Base-by-base conservation (phyloP, 2,329 filamentous ascomycete species). In the Lachnum nothofagi region DNA sequence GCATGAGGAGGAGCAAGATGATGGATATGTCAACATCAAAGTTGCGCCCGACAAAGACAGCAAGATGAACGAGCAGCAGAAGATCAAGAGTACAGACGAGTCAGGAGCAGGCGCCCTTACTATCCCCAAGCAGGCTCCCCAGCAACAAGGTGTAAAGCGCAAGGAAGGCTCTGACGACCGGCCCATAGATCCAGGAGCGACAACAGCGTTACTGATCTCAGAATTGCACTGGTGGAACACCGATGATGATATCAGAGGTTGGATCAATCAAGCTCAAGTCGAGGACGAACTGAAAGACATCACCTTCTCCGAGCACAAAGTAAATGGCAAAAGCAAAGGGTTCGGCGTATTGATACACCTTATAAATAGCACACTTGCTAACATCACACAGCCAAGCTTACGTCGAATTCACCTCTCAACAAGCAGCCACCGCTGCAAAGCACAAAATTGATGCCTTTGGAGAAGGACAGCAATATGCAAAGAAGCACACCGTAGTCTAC, bases 321-420 rank as follows among this genome's bases (percentile, higher is more conserved):
- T 97, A 41, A 98, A 98, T 60, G 93, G 93, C 60, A 98, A 98
- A 72, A 95, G 89, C 70, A 96, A 97, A 73, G 91, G 93, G 91
- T 95, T 76, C 56, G 82, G 69, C 17, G 7, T 33, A 22, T 29
- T 37, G 12, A 33, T 14, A 9, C 16, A 10, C 5, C 14, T 24
- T 31, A 16, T 16, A 16, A 25, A 12, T 29, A 9, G 31, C 19
- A 25, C n/a, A 1, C 22, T 8, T 17, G 27, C 33, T 24, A 12
- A 39, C 16, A 38, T 25, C 12, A 40, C 37, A 23, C 16, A 64
- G 81, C 7, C 80, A 84, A 77, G 89, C 85, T 4, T 97, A 91
- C 63, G 73, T 97, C 39, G 88, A 96, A 61, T 90, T 97, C 61
- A 77, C 78, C 22, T 85, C 88, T 0, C 82, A 86, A 41, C 88